Evolutionary conservation across 345 rosid species (phyloP), one percentile per base, ranked within the genome.

Genomic region (Hibiscus tridactylites): DNA sequence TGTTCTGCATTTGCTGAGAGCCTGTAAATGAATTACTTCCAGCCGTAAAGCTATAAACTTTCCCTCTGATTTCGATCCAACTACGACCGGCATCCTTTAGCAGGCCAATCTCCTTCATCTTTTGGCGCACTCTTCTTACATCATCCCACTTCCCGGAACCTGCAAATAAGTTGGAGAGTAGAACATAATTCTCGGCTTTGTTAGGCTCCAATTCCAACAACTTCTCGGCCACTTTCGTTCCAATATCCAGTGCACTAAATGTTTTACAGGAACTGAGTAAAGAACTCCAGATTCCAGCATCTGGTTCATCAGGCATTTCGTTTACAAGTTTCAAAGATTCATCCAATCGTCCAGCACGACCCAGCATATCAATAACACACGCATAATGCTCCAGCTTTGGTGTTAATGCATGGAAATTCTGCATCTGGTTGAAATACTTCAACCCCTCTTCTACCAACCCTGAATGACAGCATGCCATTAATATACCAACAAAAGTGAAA

Each of bases 371-470:
- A 21, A 88, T 82, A 60, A 85, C 79, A 77, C 91, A 88, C 57
- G 91, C 85, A 76, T 88, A 88, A 80, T 86, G 90, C 84, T 90
- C 88, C 57, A 87, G n/a, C 70, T 71, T 75, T 65, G 92, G 93
- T 39, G 84, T 77, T 47, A 84, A 2, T 24, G 77, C 69, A 68
- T 80, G 76, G 7, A 42, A 44, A 16, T 57, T 70, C 65, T 69
- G 79, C 89, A 88, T 88, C 77, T 76, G 78, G 47, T 73, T 71
- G 76, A 88, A 79, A 78, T 81, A 81, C 58, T 76, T 80, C 65
- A 90, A n/a, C 57, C 96, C 92, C 52, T 82, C 82, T 56, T 85
- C 80, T 65, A 90, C 77, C 63, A 80, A 54, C 44, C 87, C 88
- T 0, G 84, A 79, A 74, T 90, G 96, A 76, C 79, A 80, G 57